These are phyloP conservation scores for Suhomyces vadensis DNA, from an alignment of 805 yeast genomes.

Conservation along the genomic window DNA sequence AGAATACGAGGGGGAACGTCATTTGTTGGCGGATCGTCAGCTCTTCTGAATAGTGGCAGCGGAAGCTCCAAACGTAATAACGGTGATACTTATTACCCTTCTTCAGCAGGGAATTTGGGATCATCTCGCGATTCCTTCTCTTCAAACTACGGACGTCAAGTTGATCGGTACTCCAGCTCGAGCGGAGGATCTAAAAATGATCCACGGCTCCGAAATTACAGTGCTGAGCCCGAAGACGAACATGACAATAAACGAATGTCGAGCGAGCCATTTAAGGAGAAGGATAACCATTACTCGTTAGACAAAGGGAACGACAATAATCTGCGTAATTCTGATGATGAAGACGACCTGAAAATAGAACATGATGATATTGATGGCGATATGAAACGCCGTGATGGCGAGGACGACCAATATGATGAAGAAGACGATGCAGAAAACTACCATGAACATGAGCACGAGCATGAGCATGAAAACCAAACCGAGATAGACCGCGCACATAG, in stretches of 20 bases:
- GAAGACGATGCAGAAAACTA: slow-evolving; percentile 12
- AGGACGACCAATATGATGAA: slow-evolving; percentile 5
- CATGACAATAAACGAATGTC: not conserved
- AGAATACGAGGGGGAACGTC: slow-evolving; percentile 18
- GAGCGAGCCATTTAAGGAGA: not conserved
- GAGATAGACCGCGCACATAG: not conserved
- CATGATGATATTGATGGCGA: not conserved
- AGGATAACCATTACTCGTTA: slow-evolving; percentile 2
- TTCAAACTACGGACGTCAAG: not conserved
- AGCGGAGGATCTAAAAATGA: not conserved
- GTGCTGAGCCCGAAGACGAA: slow-evolving; percentile 6
- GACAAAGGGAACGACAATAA: slow-evolving; percentile 5
- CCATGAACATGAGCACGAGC: slow-evolving; percentile 9
- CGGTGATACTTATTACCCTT: slow-evolving; percentile 33
- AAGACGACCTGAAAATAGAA: slow-evolving; percentile 3
- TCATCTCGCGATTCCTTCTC: slow-evolving; percentile 5
- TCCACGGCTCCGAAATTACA: not conserved
- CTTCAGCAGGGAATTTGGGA: slow-evolving; percentile 7
- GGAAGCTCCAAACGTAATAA: slow-evolving; percentile 13
- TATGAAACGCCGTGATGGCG: slow-evolving; percentile 4
- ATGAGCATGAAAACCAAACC: slow-evolving; percentile 4
- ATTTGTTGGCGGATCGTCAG: slow-evolving; percentile 18
- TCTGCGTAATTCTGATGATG: slow-evolving; percentile 8
- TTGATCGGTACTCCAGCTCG: slow-evolving; percentile 5
- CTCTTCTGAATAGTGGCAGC: slow-evolving; percentile 18